phyloP scores from a whole-genome alignment of 2,329 filamentous ascomycete genomes.

The Fusarium irregulare region DNA sequence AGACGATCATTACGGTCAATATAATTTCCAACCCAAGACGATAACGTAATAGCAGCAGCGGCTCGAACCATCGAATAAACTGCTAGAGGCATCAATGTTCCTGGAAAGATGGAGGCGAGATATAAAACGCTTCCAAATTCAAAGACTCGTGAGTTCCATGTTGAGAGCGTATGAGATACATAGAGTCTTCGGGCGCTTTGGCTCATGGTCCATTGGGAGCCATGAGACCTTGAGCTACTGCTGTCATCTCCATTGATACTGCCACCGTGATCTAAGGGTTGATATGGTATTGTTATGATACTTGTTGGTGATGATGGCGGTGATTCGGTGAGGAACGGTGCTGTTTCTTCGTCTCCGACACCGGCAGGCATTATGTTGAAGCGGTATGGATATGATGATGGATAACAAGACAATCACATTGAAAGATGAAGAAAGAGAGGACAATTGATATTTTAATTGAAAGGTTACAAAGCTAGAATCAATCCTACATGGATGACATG shows the following conservation, averaged over 20 bases:
- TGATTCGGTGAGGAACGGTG: constrained; percentile 17
- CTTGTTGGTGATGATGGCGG: neutral
- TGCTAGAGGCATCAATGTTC: constrained; percentile 73
- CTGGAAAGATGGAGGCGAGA: constrained; percentile 65
- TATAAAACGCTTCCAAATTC: constrained; percentile 72
- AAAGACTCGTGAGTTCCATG: constrained; percentile 73
- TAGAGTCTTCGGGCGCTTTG: constrained; percentile 58
- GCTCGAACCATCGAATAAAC: constrained; percentile 75
- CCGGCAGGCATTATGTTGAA: constrained; percentile 19
- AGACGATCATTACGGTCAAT: constrained; percentile 69
- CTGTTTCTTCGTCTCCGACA: constrained; percentile 30
- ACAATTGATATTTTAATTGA: neutral
- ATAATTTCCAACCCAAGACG: constrained; percentile 66
- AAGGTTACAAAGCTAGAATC: neutral
- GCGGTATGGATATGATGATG: neutral
- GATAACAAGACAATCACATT: neutral
- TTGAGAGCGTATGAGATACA: constrained; percentile 69
- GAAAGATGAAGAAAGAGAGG: neutral
- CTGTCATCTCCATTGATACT: neutral
- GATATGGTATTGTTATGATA: neutral
- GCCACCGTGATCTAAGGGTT: neutral
- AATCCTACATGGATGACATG: neutral
- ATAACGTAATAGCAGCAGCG: constrained; percentile 66
- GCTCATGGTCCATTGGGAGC: constrained; percentile 23
- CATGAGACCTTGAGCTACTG: neutral